Base-by-base conservation (phyloP, 768 basidiomycete genomes). In the Amanita pseudoporphyria region DNA sequence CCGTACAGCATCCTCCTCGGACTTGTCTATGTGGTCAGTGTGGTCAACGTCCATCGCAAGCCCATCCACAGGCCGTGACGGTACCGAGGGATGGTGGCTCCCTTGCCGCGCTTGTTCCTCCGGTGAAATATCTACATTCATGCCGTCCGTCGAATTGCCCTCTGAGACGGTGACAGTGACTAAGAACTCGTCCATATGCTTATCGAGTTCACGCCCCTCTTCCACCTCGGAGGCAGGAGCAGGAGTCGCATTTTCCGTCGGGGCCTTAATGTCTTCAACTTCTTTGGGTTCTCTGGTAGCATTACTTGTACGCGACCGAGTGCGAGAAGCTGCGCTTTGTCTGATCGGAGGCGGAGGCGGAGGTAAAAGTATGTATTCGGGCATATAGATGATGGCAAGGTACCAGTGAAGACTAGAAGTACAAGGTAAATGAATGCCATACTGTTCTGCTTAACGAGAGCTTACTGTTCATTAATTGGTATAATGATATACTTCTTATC, bases 381-480 rank as follows among this genome's bases (percentile, higher is more conserved):
- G 95, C 52, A 85, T 81, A 62, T 81, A 85, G 56, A 99, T 95
- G 53, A 98, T 81, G 13, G 90, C 94, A 35, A 98, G 78, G 64
- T 96, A 98, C 96, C 96, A 98, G 67, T 99, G 96, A 38, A 90
- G 66, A 57, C 95, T 98, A 55, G 36, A 48, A 49, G 21, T 16
- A 12, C 18, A 47, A 42, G 14, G 40, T 39, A 16, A 22, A 38
- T 18, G 32, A 32, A 41, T 3, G 22, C 38, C 28, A 18, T 32
- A 30, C 39, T 31, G 28, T 24, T 10, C 31, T 16, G 21, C 33
- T 31, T 5, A 1, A 21, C 45, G 0, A 19, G 30, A 38, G 10
- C 80, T 51, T 62, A 96, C 95, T 94, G 73, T 64, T 98, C 96
- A 57, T 99, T 98, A 66, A 99, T 96, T 2, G 96, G 96, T 9